Evolutionary conservation across 345 rosid species (phyloP), one percentile per base, ranked within the genome.

Genomic region (Ailanthus altissimus): DNA sequence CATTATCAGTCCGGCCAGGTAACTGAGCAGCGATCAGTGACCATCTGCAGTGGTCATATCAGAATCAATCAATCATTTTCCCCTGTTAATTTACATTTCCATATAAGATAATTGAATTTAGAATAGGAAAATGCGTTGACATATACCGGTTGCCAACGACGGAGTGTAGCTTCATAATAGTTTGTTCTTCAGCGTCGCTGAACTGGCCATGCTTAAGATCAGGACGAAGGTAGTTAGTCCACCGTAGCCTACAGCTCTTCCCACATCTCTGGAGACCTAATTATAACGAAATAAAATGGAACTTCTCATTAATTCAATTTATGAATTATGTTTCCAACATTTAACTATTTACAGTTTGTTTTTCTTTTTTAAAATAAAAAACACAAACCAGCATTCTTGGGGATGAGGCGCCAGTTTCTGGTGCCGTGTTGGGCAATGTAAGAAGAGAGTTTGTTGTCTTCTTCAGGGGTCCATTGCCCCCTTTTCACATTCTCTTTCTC

Each of bases 401-500:
- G 99, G 75, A 93, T 92, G 84, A 96, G 97, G 28, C 95, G 95
- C 95, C 98, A 93, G 85, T 91, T 92, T 26, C 98, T 87, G 79
- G 97, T 93, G 68, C 98, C 98, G 32, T 92, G 98, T 81, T 94
- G 93, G 79, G 97, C 89, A 49, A 96, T 89, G 79, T 92, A 94
- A 38, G 99, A 92, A 70, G 97, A 89, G 71, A 96, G 87, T 80
- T 96, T 94, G 86, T 94, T 96, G 84, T 96, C 97, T 85, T 94
- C 99, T 77, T 94, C 98, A 53, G 97, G 98, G 43, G 98, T 93
- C 99, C 99, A 94, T 69, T 94, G 99, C 10, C 99, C 99, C 77
- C 97, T 87, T 77, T 96, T 92, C 80, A 96, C 98, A 71, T 81
- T 92, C 68, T 92, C 97, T 85, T 90, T 93, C 89, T 93, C 98